Evolutionary conservation across 2,329 filamentous ascomycete genomes (phyloP).

Genomic region (Didymella lethalis): DNA sequence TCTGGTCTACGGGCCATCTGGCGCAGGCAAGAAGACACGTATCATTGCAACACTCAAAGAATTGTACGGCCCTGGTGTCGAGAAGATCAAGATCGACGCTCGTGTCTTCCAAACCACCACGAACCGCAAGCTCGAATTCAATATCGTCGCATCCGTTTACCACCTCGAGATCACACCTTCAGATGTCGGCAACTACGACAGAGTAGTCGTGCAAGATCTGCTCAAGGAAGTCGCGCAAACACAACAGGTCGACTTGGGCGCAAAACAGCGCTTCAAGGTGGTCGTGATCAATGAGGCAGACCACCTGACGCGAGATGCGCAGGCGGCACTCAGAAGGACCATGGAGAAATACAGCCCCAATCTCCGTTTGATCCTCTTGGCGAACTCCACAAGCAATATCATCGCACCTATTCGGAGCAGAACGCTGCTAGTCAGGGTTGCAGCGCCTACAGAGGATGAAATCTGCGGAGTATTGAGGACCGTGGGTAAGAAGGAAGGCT

Average conservation of each 20-base stretch:
- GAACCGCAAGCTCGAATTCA: conserved; percentile 99
- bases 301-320: conserved; percentile 89
- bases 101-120: conserved; percentile 94
- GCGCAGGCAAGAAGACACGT: conserved; percentile 96
- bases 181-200: conserved; percentile 94
- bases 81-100: conserved; percentile 99
- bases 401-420: conserved; percentile 97
- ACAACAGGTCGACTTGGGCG: conserved; percentile 94
- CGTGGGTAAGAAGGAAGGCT: conserved; percentile 81
- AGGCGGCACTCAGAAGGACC: conserved; percentile 90
- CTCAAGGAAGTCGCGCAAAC: conserved; percentile 98
- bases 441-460: conserved; percentile 84
- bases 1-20: conserved; percentile 94
- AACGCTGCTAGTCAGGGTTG: conserved; percentile 88
- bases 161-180: conserved; percentile 98
- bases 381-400: conserved; percentile 97
- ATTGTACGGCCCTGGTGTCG: conserved; percentile 93
- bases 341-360: conserved; percentile 99
- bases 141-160: conserved; percentile 96
- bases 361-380: conserved; percentile 85
- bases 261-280: conserved; percentile 94
- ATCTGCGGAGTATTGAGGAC: conserved; percentile 77
- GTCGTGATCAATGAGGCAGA: conserved; percentile 99
- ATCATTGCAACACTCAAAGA: conserved; percentile 96
- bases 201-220: conserved; percentile 93